Evolutionary conservation across 2,329 filamentous ascomycete genomes (phyloP), one percentile per base, ranked within the genome.

Genomic region (Tetracladium maxilliforme): DNA sequence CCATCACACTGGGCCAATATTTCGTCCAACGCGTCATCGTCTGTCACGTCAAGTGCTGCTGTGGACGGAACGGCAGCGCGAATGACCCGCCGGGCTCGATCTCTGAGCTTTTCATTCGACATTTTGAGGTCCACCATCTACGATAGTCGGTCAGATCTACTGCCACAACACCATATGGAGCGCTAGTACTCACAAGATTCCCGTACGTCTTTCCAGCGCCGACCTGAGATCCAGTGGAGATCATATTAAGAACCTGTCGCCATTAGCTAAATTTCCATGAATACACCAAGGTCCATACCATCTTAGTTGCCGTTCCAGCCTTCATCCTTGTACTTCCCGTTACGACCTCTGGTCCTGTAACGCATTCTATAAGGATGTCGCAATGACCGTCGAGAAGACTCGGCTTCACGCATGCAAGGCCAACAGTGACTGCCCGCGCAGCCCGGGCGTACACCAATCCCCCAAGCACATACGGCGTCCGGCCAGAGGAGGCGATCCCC

Each of bases 311-410:
- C 1, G 51, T 58, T 10, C 55, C 55, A 2, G 54, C 53, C 33
- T 58, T 58, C 29, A 58, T 41, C 16, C 55, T 40, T 2, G 55
- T 59, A 32, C 54, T 59, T 3, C 54, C 54, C n/a, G 53, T 54
- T 4, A 57, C 43, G 4, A 54, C 47, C 34, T 58, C 54, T 2
- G 54, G 45, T 0, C 54, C 54, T 2, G 52, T 50, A 3, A 57
- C 38, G n/a, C n/a, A n/a, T n/a, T n/a, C n/a, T n/a, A n/a, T n/a
- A n/a, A n/a, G n/a, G n/a, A 38, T 32, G 24, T 42, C 37, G 29
- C 33, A 33, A 21, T 36, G 29, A 2, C 23, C 28, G 3, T 19
- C 32, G 6, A 41, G n/a, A n/a, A n/a, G n/a, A 21, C 0, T 39
- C 41, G 5, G 51, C 53, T 2, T 47, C 48, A 6, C 37, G 27